phyloP scores from a whole-genome alignment of 805 yeast genomes.

The Priceomyces melissophilus region DNA sequence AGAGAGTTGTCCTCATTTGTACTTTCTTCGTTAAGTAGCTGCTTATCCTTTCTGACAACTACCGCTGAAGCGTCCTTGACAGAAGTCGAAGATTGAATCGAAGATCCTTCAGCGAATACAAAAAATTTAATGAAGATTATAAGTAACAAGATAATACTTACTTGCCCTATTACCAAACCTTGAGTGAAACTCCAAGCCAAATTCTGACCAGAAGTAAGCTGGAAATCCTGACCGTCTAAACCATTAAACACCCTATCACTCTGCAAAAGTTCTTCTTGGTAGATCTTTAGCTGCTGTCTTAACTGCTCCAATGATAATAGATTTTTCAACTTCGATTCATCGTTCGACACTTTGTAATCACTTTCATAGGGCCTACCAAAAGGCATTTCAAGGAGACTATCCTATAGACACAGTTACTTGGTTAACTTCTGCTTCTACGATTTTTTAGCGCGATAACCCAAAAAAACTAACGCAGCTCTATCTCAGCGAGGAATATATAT shows the following conservation, averaged over 20 bases:
- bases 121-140: slow-evolving; percentile 69
- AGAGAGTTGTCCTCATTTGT: slow-evolving; percentile 14
- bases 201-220: slow-evolving; percentile 3
- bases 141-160: slow-evolving; percentile 63
- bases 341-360: neutral
- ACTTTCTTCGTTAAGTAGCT: slow-evolving; percentile 13
- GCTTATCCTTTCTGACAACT: slow-evolving; percentile 30
- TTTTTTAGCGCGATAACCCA: no score
- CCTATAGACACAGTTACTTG: no score
- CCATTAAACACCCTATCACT: slow-evolving; percentile 23
- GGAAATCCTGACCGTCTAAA: slow-evolving; percentile 9
- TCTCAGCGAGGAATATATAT: no score
- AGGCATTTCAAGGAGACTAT: no score
- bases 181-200: slow-evolving; percentile 66
- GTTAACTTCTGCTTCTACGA: no score
- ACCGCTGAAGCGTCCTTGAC: slow-evolving; percentile 29
- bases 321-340: neutral
- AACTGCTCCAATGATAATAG: slow-evolving; percentile 16
- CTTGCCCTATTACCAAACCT: slow-evolving; percentile 70
- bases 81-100: slow-evolving; percentile 25
- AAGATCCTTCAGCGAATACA: slow-evolving; percentile 65
- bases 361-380: neutral
- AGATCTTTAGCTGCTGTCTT: slow-evolving; percentile 24
- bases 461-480: no score
- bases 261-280: slow-evolving; percentile 27